phyloP scores from a whole-genome alignment of 305 asterid species.

The Striga hermonthica region DNA sequence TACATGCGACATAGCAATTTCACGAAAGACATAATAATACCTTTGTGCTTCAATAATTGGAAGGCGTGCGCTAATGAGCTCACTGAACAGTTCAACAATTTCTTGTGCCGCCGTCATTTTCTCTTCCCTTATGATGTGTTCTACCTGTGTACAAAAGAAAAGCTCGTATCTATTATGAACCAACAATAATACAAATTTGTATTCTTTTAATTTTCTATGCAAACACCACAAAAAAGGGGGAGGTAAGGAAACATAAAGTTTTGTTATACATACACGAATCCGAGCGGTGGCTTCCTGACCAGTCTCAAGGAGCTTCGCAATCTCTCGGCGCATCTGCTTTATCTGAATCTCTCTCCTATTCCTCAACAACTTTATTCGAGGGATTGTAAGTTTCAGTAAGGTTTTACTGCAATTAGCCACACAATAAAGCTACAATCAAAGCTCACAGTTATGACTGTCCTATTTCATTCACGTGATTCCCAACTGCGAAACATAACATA shows the following conservation, averaged over 20 bases:
- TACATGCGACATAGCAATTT: no score
- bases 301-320: constrained; percentile 92
- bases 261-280: constrained; percentile 85
- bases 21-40: constrained; percentile 34
- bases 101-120: constrained; percentile 99
- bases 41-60: constrained; percentile 89
- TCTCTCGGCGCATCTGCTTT: constrained; percentile 87
- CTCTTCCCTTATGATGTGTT: constrained; percentile 94
- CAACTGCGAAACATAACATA: not conserved
- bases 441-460: not conserved
- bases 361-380: constrained; percentile 85
- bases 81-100: constrained; percentile 84
- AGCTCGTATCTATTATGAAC: constrained; percentile 6
- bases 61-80: constrained; percentile 83
- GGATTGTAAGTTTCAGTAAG: constrained; percentile 74
- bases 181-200: not conserved
- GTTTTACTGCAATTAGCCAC: constrained; percentile 60
- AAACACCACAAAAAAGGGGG: not conserved
- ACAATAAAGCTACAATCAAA: constrained; percentile 21
- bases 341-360: constrained; percentile 90
- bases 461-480: not conserved
- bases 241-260: not conserved
- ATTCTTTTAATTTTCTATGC: not conserved
- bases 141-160: constrained; percentile 51
- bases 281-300: constrained; percentile 99